These are phyloP conservation scores for Parsonsia alboflavescens DNA, from an alignment of 257 asterid genomes.

Conservation along the genomic window DNA sequence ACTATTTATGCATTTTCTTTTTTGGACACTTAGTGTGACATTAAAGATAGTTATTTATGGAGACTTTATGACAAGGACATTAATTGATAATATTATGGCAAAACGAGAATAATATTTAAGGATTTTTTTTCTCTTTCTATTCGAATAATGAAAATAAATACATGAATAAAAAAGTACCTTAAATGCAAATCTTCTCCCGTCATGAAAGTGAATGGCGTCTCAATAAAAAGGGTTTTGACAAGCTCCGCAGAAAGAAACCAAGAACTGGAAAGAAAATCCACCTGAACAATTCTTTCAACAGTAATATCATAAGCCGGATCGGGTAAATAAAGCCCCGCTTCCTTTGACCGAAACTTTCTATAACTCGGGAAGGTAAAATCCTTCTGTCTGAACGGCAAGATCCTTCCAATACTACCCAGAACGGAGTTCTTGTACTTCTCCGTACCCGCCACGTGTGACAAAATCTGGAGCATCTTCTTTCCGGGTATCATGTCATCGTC, in stretches of 20 bases:
- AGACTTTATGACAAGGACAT: neutral
- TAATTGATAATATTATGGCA: neutral
- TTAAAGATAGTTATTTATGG: too few species aligned
- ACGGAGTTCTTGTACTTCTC: constrained; percentile 83
- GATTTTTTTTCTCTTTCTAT: too few species aligned
- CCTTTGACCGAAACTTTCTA: constrained; percentile 78
- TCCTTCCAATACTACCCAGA: constrained; percentile 88
- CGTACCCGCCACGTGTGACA: constrained; percentile 84
- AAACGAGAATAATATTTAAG: neutral
- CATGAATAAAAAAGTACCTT: constrained; percentile 57
- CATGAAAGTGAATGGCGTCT: constrained; percentile 80
- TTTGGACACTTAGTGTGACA: neutral
- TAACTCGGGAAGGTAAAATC: constrained; percentile 84
- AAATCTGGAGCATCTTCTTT: constrained; percentile 62
- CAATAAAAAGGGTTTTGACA: constrained; percentile 73
- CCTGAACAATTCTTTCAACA: constrained; percentile 67
- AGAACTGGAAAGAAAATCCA: constrained; percentile 90
- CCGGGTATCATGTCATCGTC: constrained; percentile 99
- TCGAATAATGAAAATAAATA: too few species aligned
- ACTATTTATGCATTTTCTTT: neutral
- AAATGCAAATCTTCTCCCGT: constrained; percentile 95
- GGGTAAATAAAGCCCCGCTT: constrained; percentile 91
- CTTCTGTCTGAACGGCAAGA: constrained; percentile 78
- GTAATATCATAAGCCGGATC: constrained; percentile 93
- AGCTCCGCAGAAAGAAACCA: constrained; percentile 94